These are phyloP conservation scores for Pachysandra terminalis DNA, from an alignment of 164 flowering plant genomes.

Conservation along the genomic window DNA sequence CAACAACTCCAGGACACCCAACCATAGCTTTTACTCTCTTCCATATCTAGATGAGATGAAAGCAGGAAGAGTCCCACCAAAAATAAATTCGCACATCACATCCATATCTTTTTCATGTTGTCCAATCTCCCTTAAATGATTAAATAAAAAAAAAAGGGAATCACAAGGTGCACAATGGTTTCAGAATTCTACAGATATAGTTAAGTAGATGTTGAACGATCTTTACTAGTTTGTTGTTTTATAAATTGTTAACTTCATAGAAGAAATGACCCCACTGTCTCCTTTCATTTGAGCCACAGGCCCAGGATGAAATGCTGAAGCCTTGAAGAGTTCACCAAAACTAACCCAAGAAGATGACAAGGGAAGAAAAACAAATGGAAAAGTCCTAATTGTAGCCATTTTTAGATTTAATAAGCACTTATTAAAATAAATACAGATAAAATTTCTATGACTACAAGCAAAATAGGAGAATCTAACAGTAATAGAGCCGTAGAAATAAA, in stretches of 20 bases:
- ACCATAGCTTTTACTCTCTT: constrained; percentile 11
- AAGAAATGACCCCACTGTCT: background rate
- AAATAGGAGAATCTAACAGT: background rate
- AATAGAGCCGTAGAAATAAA: background rate
- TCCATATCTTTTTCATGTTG: constrained; percentile 28
- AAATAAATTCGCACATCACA: constrained; percentile 26
- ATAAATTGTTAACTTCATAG: too few species aligned
- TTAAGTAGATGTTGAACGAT: background rate
- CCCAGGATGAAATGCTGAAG: background rate
- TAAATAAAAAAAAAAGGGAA: too few species aligned
- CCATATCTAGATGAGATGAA: constrained; percentile 15
- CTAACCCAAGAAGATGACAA: background rate
- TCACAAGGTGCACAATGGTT: too few species aligned
- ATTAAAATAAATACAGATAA: background rate
- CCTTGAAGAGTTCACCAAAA: too few species aligned
- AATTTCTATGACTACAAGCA: too few species aligned
- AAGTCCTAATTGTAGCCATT: too few species aligned
- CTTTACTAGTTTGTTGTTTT: background rate
- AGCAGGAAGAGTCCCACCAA: constrained; percentile 17
- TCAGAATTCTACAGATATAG: too few species aligned
- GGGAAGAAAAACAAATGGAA: too few species aligned
- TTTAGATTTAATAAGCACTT: too few species aligned
- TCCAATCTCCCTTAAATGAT: background rate
- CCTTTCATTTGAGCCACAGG: background rate
- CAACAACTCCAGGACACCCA: constrained; percentile 2